phyloP scores from a whole-genome alignment of 2,329 filamentous ascomycete species.

The Aciculosporium take region DNA sequence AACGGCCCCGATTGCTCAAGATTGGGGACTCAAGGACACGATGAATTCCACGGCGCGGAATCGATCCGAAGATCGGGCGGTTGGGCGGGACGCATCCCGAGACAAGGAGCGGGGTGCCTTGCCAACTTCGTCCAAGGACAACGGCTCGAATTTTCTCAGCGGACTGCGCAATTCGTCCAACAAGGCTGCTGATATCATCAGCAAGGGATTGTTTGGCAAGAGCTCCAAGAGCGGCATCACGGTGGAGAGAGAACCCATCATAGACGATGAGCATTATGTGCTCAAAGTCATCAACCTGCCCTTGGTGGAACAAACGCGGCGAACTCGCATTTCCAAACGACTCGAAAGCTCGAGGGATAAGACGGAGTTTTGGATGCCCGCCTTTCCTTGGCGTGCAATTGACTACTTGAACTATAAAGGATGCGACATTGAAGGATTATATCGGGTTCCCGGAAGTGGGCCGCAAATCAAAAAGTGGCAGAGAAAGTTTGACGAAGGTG shows the following conservation, averaged over 20 bases:
- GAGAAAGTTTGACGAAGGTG: constrained; percentile 74
- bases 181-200: constrained; percentile 65
- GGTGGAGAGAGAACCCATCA: constrained; percentile 45
- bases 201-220: constrained; percentile 74
- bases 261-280: constrained; percentile 73
- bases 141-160: constrained; percentile 51
- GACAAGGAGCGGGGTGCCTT: constrained; percentile 36
- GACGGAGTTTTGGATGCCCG: constrained; percentile 98
- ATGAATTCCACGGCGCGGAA: constrained; percentile 52
- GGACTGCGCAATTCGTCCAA: constrained; percentile 59
- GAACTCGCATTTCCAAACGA: constrained; percentile 79
- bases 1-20: constrained; percentile 49
- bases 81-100: constrained; percentile 28
- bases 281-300: constrained; percentile 76
- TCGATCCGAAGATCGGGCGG: constrained; percentile 55
- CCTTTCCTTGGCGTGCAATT: constrained; percentile 87
- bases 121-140: constrained; percentile 44
- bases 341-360: constrained; percentile 82
- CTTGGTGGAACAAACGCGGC: constrained; percentile 76
- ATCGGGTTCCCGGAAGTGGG: constrained; percentile 80
- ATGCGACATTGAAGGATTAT: constrained; percentile 84
- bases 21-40: constrained; percentile 54
- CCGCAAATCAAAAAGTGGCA: constrained; percentile 91
- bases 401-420: constrained; percentile 94
- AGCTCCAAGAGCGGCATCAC: constrained; percentile 57